Evolutionary conservation across 306 rosid species (phyloP).

Genomic region (Rubus parviflorus): DNA sequence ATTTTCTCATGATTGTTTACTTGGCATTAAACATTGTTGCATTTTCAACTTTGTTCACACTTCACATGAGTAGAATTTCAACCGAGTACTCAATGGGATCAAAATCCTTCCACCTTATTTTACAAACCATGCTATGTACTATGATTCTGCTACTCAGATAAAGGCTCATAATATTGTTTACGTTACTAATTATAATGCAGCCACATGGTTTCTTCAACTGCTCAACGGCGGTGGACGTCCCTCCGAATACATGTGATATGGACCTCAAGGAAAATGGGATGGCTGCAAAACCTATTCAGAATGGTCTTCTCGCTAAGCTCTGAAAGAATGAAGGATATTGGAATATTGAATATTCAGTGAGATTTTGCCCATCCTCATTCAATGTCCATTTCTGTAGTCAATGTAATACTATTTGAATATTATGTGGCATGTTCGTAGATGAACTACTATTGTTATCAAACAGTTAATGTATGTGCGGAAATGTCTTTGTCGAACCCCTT

Average conservation of each 20-base stretch:
- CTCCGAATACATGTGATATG: conserved; percentile 58
- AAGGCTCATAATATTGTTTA: neutral
- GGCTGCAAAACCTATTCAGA: conserved; percentile 57
- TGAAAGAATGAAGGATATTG: conserved; percentile 19
- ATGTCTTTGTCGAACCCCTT: neutral
- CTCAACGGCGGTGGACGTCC: conserved; percentile 75
- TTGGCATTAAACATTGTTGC: neutral
- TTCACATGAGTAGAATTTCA: neutral
- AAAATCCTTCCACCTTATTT: neutral
- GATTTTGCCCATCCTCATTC: neutral
- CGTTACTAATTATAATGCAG: conserved; percentile 38
- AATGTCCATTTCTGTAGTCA: neutral
- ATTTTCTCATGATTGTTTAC: neutral
- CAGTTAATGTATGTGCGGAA: neutral
- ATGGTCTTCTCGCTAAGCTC: conserved; percentile 59
- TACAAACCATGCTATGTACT: neutral
- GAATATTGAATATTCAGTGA: neutral
- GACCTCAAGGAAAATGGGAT: conserved; percentile 62
- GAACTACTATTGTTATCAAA: neutral
- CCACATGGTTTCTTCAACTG: conserved; percentile 81
- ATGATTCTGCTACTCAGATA: neutral
- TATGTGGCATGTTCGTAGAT: neutral
- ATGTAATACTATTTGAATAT: neutral
- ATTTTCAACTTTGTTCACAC: neutral
- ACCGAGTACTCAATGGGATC: neutral